Evolutionary conservation across 1,284 basidiomycete species (phyloP).

Genomic region (Albatrellus sp.): DNA sequence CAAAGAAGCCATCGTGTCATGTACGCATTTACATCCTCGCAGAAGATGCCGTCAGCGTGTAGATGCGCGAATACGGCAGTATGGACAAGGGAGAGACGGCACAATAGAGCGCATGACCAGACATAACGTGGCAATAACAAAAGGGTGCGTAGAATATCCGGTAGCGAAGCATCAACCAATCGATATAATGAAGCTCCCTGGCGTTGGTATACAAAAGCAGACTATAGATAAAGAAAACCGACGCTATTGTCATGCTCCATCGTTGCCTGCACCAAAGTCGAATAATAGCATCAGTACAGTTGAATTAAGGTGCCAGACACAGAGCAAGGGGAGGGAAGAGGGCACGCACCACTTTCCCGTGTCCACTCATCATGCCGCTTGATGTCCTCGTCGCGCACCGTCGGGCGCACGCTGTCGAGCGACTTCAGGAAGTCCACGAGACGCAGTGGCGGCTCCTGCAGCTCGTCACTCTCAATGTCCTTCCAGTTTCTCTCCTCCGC

Average conservation of each 20-base stretch:
- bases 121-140: background rate
- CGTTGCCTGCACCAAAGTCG: constrained; percentile 21
- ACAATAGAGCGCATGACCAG: background rate
- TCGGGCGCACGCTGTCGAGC: constrained; percentile 75
- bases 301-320: background rate
- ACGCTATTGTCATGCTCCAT: constrained; percentile 22
- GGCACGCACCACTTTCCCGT: constrained; percentile 55
- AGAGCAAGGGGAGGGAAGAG: background rate
- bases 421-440: constrained; percentile 82
- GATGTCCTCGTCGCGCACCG: constrained; percentile 85
- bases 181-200: constrained; percentile 1
- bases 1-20: no score
- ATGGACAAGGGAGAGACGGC: background rate
- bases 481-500: constrained; percentile 90
- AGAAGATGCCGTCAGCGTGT: no score
- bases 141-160: background rate
- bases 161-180: background rate
- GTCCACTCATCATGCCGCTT: constrained; percentile 90
- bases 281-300: background rate
- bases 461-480: constrained; percentile 83
- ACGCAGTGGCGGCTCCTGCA: constrained; percentile 76
- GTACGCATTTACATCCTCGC: no score
- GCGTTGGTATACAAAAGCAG: background rate
- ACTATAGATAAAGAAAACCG: background rate
- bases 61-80: no score